These are phyloP conservation scores for Leishmania turanica DNA, from an alignment of 208 protist species.

Conservation along the genomic window DNA sequence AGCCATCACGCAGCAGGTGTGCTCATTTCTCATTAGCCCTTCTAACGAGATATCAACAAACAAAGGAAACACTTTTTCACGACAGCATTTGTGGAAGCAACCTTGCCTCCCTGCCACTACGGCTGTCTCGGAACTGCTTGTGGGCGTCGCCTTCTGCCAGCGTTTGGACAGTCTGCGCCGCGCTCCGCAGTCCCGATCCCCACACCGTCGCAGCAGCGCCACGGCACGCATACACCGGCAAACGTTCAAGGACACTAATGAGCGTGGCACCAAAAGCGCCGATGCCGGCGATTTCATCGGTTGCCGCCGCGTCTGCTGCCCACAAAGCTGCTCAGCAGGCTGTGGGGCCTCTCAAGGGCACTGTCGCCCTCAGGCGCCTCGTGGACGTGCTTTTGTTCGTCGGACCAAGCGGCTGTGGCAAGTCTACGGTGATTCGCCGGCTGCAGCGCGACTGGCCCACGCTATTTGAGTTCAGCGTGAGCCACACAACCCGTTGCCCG, in stretches of 20 bases:
- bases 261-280: not conserved
- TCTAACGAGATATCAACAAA: not conserved
- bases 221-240: not conserved
- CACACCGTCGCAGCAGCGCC: not conserved
- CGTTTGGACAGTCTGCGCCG: not conserved
- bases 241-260: not conserved
- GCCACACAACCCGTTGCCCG: constrained; percentile 87
- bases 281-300: not conserved
- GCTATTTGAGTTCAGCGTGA: constrained; percentile 86
- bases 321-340: not conserved
- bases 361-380: constrained; percentile 21
- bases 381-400: constrained; percentile 81
- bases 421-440: constrained; percentile 81
- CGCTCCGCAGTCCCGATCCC: not conserved
- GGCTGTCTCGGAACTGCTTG: not conserved
- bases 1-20: not conserved
- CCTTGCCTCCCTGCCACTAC: not conserved
- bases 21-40: not conserved
- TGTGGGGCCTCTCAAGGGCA: not conserved
- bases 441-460: constrained; percentile 58
- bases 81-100: not conserved
- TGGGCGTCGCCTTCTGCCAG: not conserved
- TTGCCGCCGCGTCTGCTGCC: not conserved
- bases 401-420: constrained; percentile 87
- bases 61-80: not conserved